A percentile compares a stretch with the other conserved stretches of the same genome.
phyloP scores from a whole-genome alignment of 2,329 filamentous ascomycete genomes.

The Pseudocercospora pini-densiflorae region DNA sequence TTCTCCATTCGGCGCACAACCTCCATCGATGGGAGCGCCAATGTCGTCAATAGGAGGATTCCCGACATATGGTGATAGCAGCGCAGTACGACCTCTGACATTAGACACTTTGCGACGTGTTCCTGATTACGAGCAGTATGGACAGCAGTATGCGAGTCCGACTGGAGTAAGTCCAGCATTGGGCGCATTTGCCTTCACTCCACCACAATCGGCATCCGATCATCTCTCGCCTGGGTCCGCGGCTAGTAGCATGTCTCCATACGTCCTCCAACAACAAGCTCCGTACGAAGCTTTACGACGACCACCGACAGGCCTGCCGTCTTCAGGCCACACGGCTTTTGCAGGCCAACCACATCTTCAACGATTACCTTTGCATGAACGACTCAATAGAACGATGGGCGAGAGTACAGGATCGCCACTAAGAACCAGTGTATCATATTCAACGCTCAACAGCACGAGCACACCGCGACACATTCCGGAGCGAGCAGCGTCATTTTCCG shows the following conservation, averaged over 20 bases:
- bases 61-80: conserved; percentile 53
- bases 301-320: conserved; percentile 27
- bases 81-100: conserved; percentile 70
- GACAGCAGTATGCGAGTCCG: conserved; percentile 63
- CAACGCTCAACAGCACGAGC: conserved; percentile 27
- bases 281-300: conserved; percentile 32
- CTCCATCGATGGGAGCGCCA: conserved; percentile 52
- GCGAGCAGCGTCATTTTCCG: conserved; percentile 34
- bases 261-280: conserved; percentile 41
- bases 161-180: conserved; percentile 70
- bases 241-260: conserved; percentile 44
- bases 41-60: conserved; percentile 52
- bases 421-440: conserved; percentile 53
- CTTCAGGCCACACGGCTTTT: conserved; percentile 22
- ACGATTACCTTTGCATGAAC: conserved; percentile 50
- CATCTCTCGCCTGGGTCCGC: conserved; percentile 51
- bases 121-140: conserved; percentile 68
- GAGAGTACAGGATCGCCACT: conserved; percentile 52
- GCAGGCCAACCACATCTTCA: conserved; percentile 41
- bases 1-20: conserved; percentile 54
- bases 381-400: conserved; percentile 45
- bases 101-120: conserved; percentile 68
- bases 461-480: conserved; percentile 26
- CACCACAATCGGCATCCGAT: conserved; percentile 56
- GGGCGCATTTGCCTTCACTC: conserved; percentile 68